Evolutionary conservation across 2,329 filamentous ascomycete genomes (phyloP), one percentile per base, ranked within the genome.

Genomic region (Lachnellula cervina): DNA sequence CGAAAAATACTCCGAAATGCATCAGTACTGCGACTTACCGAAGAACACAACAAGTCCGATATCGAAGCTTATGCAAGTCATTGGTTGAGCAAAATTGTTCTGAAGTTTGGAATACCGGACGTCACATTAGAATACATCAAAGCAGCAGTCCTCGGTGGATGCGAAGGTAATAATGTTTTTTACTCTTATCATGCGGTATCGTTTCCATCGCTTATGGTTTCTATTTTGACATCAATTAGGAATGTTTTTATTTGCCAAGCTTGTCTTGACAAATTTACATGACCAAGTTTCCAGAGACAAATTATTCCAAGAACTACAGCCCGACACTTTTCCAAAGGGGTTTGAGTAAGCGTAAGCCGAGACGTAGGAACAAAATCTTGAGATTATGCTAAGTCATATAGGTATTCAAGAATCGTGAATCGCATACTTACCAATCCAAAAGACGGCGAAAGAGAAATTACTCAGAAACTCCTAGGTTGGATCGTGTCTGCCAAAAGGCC

Each of bases 401-500:
- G 48, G n/a, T 58, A 49, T 37, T 35, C 9, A 14, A 21, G 21
- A 49, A 46, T 37, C 42, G 13, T 57, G 4, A 72, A 54, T 19
- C 50, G 54, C 17, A 32, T 56, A 16, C 14, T 42, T 9, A 21
- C 21, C 19, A 52, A 42, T 14, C 23, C 13, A 38, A 34, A 25
- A 4, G 13, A 3, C 14, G 21, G 28, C 19, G 17, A 59, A 44
- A 51, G 62, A 47, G 19, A 42, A 0, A 54, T 49, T 25, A 55
- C 52, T 5, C 38, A 42, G 2, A 60, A 50, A 60, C 51, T 76
- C 5, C 58, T 76, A 9, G 68, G 71, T 1, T 76, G 71, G 73
- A 63, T 76, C 9, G 66, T 70, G 4, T 74, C 69, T 57, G 69
- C 71, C 4, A 73, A 70, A 55, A 59, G 72, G 16, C 65, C 74